Evolutionary conservation across 345 rosid genomes (phyloP).

Genomic region (Salix viminalis): DNA sequence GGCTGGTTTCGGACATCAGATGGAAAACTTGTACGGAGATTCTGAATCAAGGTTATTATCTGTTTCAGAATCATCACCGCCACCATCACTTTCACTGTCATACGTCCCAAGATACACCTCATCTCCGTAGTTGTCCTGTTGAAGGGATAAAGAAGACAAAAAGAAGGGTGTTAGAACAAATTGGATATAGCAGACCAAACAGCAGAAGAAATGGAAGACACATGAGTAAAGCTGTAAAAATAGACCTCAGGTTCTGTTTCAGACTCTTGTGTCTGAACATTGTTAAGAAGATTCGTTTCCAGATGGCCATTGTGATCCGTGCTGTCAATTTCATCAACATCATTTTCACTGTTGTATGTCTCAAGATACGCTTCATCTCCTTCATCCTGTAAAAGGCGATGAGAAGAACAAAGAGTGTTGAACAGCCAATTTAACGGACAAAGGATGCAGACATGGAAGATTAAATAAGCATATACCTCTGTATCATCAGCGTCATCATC

Average conservation of each 20-base stretch:
- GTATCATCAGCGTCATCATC: slow-evolving; percentile 47
- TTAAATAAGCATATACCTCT: slow-evolving; percentile 29
- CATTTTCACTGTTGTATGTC: slow-evolving; percentile 11
- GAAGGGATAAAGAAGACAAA: neutral
- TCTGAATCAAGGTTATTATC: slow-evolving; percentile 7
- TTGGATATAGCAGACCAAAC: neutral
- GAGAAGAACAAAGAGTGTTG: neutral
- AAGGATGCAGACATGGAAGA: neutral
- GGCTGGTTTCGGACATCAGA: slow-evolving; percentile 16
- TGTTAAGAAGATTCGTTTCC: slow-evolving; percentile 1
- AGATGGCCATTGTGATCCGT: neutral
- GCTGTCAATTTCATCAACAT: neutral
- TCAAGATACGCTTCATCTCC: slow-evolving; percentile 34
- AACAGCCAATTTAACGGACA: neutral
- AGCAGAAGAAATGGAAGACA: neutral
- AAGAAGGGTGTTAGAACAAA: neutral
- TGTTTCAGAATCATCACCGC: slow-evolving; percentile 20
- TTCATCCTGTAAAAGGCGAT: slow-evolving; percentile 40
- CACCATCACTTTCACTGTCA: slow-evolving; percentile 21
- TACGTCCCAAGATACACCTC: slow-evolving; percentile 34
- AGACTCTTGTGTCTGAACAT: slow-evolving; percentile 11
- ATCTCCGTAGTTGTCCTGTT: neutral
- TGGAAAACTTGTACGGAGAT: slow-evolving; percentile 20
- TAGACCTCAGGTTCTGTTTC: slow-evolving; percentile 17
- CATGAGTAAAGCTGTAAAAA: neutral